Base-by-base conservation (phyloP, 176 grass and related monocot species). In the Eremochloa ophiuroides region DNA sequence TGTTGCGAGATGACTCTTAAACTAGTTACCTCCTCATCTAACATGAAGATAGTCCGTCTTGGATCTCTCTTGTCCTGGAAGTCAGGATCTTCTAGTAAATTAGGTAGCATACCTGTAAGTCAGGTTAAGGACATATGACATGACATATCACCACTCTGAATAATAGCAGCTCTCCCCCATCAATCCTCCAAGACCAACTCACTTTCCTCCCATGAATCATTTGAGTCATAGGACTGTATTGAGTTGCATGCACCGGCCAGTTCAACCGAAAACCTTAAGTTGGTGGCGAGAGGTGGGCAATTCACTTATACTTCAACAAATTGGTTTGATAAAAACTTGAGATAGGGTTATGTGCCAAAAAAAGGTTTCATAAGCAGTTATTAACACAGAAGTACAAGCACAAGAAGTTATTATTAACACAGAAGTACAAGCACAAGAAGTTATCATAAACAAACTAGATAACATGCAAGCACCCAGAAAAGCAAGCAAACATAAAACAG, bases 51-150 rank as follows among this genome's bases (percentile, higher is more conserved):
- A 14, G 84, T 71, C 55, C 76, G 84, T 75, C 46, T 46, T 37
- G 85, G 89, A 62, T 91, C 76, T 69, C 81, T 87, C 75, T 73
- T 80, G 38, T 85, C 84, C 80, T 84, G 80, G 4, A 83, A 77
- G 68, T 91, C 85, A 59, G 86, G 89, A 3, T 77, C 69, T 68
- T 87, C 68, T 70, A 81, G 80, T 75, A 91, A 87, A 76, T 85
- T 85, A 44, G 89, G 89, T 38, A 91, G 55, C 81, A 91, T 78
- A 50, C 84, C 89, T 87, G 44, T 43, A 80, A 1, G 37, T 59
- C 8, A 83, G 33, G 39, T 48, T 35, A 59, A 77, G 58, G 56
- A 62, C 8, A 8, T 62, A 30, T 16, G 47, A 20, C 47, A 56
- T 56, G 22, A 23, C 51, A 56, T 56, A 56, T 23, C 51, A 56